A percentile compares a stretch with the other conserved stretches of the same genome.
Evolutionary conservation across 2,329 filamentous ascomycete species (phyloP).

Genomic region (Thelonectria rubi): DNA sequence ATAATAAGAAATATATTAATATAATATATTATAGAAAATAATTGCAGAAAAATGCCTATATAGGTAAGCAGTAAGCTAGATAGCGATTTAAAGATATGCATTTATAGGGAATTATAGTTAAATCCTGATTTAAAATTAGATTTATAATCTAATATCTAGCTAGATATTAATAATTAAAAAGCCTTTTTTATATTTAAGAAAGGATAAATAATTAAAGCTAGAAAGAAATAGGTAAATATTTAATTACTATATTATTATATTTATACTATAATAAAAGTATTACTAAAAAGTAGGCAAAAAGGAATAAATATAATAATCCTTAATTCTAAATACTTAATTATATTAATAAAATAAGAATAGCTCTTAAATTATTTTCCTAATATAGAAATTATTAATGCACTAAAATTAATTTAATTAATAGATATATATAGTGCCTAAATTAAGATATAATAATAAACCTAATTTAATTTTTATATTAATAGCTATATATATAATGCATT

Average conservation of each 20-base stretch:
- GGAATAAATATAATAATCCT: neutral
- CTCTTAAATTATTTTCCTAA: no score
- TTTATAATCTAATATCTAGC: no score
- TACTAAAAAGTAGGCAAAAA: neutral
- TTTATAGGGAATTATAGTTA: slow-evolving; percentile 1
- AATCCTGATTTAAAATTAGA: slow-evolving; percentile 5
- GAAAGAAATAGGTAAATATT: slow-evolving; percentile 5
- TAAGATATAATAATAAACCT: slow-evolving; percentile 10
- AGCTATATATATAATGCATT: no score
- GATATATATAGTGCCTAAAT: neutral
- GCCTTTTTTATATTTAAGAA: neutral
- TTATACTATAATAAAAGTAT: neutral
- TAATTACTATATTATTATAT: no score
- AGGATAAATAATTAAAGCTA: no score
- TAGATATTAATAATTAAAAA: slow-evolving; percentile 17
- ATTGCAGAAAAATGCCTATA: no score
- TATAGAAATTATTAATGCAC: neutral
- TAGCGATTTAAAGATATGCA: neutral
- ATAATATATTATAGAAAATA: no score
- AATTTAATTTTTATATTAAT: neutral
- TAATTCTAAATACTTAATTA: neutral
- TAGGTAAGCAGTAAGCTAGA: no score
- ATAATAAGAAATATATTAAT: no score
- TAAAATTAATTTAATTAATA: neutral
- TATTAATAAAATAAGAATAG: slow-evolving; percentile 9